Base-by-base conservation (phyloP, 352 stramenopile genomes). In the Blastocystis sp. region DNA sequence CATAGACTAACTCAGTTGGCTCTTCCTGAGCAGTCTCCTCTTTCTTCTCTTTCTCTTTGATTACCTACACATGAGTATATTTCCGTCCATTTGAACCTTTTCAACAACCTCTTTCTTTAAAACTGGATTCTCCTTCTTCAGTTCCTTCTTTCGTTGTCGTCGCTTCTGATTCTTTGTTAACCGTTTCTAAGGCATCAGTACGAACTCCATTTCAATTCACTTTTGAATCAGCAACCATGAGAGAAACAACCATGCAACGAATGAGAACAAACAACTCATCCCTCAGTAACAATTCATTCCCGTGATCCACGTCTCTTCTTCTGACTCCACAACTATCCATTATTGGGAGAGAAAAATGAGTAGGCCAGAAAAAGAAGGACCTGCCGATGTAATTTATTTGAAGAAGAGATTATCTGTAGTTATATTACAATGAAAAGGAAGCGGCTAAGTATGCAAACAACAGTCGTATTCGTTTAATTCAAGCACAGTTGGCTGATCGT, bases 401-500 rank as follows among this genome's bases (percentile, higher is more conserved):
- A 35, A 37, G 19, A 33, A 0, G 5, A 5, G 17, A 53, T 64
- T 37, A 66, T 62, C 1, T 37, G 3, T 89, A 97, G 94, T 90
- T 96, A 75, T 97, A 95, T 90, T 97, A 97, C 90, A 92, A 97
- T 92, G 93, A 95, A 73, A 95, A 95, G 84, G 94, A 97, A 91
- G 94, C 94, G 0, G 92, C 93, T 90, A 97, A 97, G 91, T 97
- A 97, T 92, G 96, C 96, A 89, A 94, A 93, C 30, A 96, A 93
- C 91, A 95, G 93, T 89, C 94, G 94, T 54, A 97, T 97, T 80
- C 93, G 95, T 89, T 94, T 96, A 90, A 94, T 98, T 76, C 96
- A 98, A 92, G 91, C 94, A 75, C 95, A 98, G 91, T 96, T 99
- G 48, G 96, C 96, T 15, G 94, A 98, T 56, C 94, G 96, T 62